Conservation (phyloP, 768 basidiomycete species). For the Boletus vinaceobasis region DNA sequence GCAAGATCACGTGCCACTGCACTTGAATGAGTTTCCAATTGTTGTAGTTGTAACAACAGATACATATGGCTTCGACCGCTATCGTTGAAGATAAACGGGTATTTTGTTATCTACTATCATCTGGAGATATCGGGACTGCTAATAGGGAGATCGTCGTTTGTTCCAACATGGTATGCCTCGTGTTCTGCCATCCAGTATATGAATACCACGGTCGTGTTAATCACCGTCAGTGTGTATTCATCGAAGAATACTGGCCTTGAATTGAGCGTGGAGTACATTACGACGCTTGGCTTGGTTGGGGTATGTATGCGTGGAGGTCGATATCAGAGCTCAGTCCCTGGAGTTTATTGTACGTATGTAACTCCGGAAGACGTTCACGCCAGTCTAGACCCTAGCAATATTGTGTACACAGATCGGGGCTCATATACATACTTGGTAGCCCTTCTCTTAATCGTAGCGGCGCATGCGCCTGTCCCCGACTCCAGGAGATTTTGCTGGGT, state of each 20-base stretch:
- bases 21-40: no score
- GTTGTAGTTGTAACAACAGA: not conserved
- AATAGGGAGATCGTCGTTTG: not conserved
- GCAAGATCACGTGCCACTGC: not conserved
- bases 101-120: not conserved
- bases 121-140: not conserved
- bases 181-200: conserved; percentile 9
- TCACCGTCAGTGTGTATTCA: conserved; percentile 10
- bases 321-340: not conserved
- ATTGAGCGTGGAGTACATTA: no score
- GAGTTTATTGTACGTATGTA: not conserved
- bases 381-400: no score
- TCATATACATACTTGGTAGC: no score
- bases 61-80: not conserved
- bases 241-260: no score
- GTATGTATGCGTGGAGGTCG: no score
- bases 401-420: no score
- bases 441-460: no score
- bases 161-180: conserved; percentile 3
- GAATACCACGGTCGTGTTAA: conserved; percentile 1
- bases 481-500: no score
- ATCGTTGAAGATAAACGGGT: not conserved
- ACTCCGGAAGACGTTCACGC: not conserved
- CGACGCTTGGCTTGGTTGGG: no score
- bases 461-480: no score